Evolutionary conservation across 176 grass and related monocot species (phyloP).

Genomic region (Luzula sylvatica): DNA sequence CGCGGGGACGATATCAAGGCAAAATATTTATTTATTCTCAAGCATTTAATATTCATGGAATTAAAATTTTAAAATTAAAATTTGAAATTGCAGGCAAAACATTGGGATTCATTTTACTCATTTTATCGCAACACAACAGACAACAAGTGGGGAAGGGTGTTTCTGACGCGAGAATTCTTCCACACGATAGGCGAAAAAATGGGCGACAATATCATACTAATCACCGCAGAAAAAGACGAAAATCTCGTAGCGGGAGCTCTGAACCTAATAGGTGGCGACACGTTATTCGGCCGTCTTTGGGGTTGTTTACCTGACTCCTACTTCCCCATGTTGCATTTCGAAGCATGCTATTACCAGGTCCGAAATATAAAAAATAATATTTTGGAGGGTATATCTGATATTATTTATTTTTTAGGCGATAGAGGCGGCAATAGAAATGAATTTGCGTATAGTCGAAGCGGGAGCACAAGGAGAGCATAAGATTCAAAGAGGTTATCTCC

Average conservation of each 20-base stretch:
- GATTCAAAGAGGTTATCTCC: slow-evolving; percentile 94
- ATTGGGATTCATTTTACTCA: slow-evolving; percentile 81
- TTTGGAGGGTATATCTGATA: neutral
- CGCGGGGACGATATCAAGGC: slow-evolving; percentile 83
- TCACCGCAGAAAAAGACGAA: slow-evolving; percentile 68
- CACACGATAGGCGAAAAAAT: slow-evolving; percentile 75
- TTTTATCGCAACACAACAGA: slow-evolving; percentile 97
- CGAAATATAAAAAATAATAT: slow-evolving; percentile 1
- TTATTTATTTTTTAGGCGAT: slow-evolving; percentile 48
- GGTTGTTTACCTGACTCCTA: slow-evolving; percentile 71
- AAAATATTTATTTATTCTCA: slow-evolving; percentile 10
- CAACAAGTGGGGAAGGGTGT: slow-evolving; percentile 96
- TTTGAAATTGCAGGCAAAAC: slow-evolving; percentile 54
- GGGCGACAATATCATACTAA: slow-evolving; percentile 67
- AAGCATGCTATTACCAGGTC: slow-evolving; percentile 99
- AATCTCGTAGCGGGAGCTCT: slow-evolving; percentile 75
- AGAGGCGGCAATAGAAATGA: slow-evolving; percentile 91
- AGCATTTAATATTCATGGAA: slow-evolving; percentile 1
- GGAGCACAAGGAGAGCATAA: slow-evolving; percentile 98
- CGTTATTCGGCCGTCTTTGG: slow-evolving; percentile 89
- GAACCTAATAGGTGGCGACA: slow-evolving; percentile 87
- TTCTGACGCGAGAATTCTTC: slow-evolving; percentile 86
- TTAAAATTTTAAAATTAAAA: slow-evolving; percentile 22
- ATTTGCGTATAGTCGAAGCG: slow-evolving; percentile 77
- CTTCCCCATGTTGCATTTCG: slow-evolving; percentile 95